These are phyloP conservation scores for Scleroderma bovista DNA, from an alignment of 768 basidiomycete species.

Conservation along the genomic window DNA sequence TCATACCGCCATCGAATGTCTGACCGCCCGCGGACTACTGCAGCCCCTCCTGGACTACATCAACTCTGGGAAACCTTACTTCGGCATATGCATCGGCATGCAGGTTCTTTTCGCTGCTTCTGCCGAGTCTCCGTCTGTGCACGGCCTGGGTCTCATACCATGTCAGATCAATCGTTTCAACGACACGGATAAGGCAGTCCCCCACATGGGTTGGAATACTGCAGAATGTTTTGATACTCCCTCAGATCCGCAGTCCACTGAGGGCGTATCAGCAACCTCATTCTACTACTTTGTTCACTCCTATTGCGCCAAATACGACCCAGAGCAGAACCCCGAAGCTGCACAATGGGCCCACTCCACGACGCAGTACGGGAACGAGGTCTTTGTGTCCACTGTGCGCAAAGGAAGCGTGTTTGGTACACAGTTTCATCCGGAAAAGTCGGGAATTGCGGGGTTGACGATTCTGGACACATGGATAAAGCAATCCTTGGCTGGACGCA, in stretches of 20 bases:
- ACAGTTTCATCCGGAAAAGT: conserved; percentile 99
- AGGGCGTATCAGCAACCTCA: conserved; percentile 45
- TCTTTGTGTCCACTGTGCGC: conserved; percentile 82
- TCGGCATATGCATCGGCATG: conserved; percentile 98
- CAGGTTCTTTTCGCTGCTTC: conserved; percentile 91
- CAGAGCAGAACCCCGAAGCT: conserved; percentile 45
- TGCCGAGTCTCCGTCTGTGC: conserved; percentile 58
- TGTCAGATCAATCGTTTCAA: conserved; percentile 71
- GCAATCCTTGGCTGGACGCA: conserved; percentile 40
- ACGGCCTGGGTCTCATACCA: conserved; percentile 86
- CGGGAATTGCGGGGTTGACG: conserved; percentile 78
- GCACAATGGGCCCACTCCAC: conserved; percentile 78
- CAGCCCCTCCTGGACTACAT: conserved; percentile 82
- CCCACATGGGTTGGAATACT: conserved; percentile 97
- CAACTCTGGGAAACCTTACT: conserved; percentile 84
- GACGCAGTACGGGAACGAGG: conserved; percentile 91
- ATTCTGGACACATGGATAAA: conserved; percentile 79
- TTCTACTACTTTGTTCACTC: conserved; percentile 99
- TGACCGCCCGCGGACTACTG: conserved; percentile 65
- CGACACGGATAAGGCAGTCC: conserved; percentile 75
- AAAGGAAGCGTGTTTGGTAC: conserved; percentile 84
- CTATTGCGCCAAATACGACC: conserved; percentile 75
- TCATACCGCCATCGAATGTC: conserved; percentile 76
- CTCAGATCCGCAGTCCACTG: conserved; percentile 31
- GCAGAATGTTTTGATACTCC: conserved; percentile 52